Base-by-base conservation (phyloP, 345 rosid species). In the Lagerstroemia speciosa region DNA sequence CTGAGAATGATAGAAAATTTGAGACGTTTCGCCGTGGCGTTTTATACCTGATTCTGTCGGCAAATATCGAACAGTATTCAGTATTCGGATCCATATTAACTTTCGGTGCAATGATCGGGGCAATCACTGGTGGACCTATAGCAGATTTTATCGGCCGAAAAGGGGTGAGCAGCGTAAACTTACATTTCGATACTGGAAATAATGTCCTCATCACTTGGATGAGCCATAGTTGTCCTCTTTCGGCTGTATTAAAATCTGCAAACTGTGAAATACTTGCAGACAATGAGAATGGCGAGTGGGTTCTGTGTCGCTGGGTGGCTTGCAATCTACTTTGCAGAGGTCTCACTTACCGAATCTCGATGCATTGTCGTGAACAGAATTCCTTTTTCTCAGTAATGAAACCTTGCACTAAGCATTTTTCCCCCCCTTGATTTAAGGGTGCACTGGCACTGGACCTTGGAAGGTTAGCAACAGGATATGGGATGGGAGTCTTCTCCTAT, bases 41-140 rank as follows among this genome's bases (percentile, higher is more conserved):
- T 24, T 41, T 20, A 37, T 62, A 24, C 1, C 45, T 12, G 1
- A 62, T 30, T 31, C 5, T 16, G 26, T 64, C 37, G 34, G 34
- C 15, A 58, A 2, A 10, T 30, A 58, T 63, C 24, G 29, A 69
- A 76, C 87, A 93, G 97, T 90, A 77, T 76, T 89, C 98, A 34
- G 70, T 87, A 40, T 90, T 93, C 20, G 98, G 97, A 73, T 93
- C 98, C 75, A 78, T 90, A 64, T 48, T 93, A 77, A 90, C 97
- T 20, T 79, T 90, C 55, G 97, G 97, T 53, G 98, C 98, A 69
- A 93, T 93, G 98, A 85, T 90, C 43, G 98, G 98, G 8, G 98
- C 98, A 40, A 86, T 89, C 77, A 87, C 94, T 17, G 83, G 90
- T 61, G 96, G 98, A 12, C 88, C 83, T 5, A 89, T 93, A 22